phyloP scores from a whole-genome alignment of 179 eudicot genomes.

The Silene vulgaris region DNA sequence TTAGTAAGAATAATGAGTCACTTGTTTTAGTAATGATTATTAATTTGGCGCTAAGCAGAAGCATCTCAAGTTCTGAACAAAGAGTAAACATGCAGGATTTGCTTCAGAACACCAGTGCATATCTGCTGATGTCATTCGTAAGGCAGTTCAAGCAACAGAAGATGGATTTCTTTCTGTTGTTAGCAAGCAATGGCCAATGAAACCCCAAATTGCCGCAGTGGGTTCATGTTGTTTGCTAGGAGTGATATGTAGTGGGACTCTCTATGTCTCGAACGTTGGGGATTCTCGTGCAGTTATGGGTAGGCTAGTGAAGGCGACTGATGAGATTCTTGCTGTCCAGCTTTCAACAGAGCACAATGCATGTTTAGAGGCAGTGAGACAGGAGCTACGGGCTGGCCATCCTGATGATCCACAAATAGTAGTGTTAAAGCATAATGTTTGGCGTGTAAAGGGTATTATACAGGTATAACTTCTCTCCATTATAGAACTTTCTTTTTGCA shows the following conservation, averaged over 20 bases:
- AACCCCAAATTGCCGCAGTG: slow-evolving; percentile 89
- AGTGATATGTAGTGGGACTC: slow-evolving; percentile 68
- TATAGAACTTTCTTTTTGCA: neutral
- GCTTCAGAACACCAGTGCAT: slow-evolving; percentile 77
- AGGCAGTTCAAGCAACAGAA: slow-evolving; percentile 94
- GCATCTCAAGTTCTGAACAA: slow-evolving; percentile 6
- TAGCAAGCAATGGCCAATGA: slow-evolving; percentile 69
- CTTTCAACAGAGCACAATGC: slow-evolving; percentile 89
- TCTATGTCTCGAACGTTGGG: slow-evolving; percentile 81
- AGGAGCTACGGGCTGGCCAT: slow-evolving; percentile 70
- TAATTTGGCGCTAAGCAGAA: slow-evolving; percentile 5
- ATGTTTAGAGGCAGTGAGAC: slow-evolving; percentile 76
- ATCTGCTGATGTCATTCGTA: slow-evolving; percentile 73
- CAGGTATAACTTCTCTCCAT: slow-evolving; percentile 44
- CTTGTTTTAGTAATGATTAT: slow-evolving; percentile 13
- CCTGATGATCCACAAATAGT: slow-evolving; percentile 92
- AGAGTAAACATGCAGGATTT: slow-evolving; percentile 49
- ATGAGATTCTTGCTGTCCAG: slow-evolving; percentile 77
- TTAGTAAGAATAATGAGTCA: neutral
- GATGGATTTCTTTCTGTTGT: slow-evolving; percentile 83
- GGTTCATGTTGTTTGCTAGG: slow-evolving; percentile 91
- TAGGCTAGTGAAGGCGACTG: slow-evolving; percentile 71
- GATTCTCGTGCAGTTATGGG: slow-evolving; percentile 97
- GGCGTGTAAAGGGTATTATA: slow-evolving; percentile 97
- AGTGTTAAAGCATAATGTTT: slow-evolving; percentile 83